A percentile compares a stretch with the other conserved stretches of the same genome.
phyloP scores from a whole-genome alignment of 192 early-diverging fungal genomes.

The Thoreauomyces humboldtii region DNA sequence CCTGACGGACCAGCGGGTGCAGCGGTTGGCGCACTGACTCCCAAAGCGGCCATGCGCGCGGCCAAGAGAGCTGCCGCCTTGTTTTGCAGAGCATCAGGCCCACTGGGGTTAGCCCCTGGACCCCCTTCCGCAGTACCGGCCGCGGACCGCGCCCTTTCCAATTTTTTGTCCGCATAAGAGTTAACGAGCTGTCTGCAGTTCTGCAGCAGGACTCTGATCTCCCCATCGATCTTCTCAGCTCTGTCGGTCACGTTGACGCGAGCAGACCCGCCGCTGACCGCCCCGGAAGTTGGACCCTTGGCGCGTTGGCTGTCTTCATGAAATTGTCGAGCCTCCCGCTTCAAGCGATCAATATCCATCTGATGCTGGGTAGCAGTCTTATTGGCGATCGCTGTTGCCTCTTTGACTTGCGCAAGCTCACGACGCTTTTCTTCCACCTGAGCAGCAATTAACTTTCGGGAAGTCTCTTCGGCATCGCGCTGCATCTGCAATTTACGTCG shows the following conservation, averaged over 20 bases:
- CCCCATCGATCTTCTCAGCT: conserved; percentile 31
- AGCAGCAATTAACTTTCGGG: conserved; percentile 35
- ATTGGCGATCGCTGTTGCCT: conserved; percentile 25
- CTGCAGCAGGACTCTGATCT: conserved; percentile 31
- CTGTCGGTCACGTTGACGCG: background rate
- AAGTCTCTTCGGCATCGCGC: conserved; percentile 26
- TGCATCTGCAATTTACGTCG: conserved; percentile 10
- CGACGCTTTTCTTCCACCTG: conserved; percentile 38
- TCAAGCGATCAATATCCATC: conserved; percentile 27
- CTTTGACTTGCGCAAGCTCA: conserved; percentile 37
- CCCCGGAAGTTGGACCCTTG: background rate
- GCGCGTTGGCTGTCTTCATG: conserved; percentile 25
- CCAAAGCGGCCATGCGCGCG: conserved; percentile 50
- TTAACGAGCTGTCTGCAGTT: conserved; percentile 28
- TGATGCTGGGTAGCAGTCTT: conserved; percentile 25
- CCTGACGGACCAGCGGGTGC: conserved; percentile 4
- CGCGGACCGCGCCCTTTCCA: conserved; percentile 7
- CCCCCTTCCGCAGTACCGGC: background rate
- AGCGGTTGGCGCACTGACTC: conserved; percentile 33
- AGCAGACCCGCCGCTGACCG: background rate
- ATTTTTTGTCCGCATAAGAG: conserved; percentile 21
- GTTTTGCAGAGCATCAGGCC: conserved; percentile 17
- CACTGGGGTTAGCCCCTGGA: conserved; percentile 9
- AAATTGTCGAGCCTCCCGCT: conserved; percentile 27
- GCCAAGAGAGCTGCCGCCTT: conserved; percentile 47